Conservation (phyloP, 768 basidiomycete genomes). For the Phaeotremella skinneri region DNA sequence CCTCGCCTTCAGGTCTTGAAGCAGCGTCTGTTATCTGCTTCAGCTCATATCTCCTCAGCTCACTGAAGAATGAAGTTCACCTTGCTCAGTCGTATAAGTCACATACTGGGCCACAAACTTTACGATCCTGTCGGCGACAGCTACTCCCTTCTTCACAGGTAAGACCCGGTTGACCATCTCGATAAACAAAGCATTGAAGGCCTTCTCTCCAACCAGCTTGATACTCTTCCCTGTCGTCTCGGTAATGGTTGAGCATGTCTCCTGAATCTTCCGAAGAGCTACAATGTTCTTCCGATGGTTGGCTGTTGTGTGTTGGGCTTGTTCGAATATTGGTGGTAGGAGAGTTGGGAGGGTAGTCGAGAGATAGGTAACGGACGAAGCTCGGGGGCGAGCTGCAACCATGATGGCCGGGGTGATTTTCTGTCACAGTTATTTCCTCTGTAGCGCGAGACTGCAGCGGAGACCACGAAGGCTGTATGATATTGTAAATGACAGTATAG, state of each 20-base stretch:
- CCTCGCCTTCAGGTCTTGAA: conserved; percentile 55
- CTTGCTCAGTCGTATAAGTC: conserved; percentile 71
- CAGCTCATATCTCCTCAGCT: conserved; percentile 6
- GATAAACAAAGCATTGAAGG: conserved; percentile 68
- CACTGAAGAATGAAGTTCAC: conserved; percentile 54
- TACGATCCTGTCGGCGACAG: conserved; percentile 70
- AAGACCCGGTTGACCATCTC: conserved; percentile 63
- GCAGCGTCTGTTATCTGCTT: conserved; percentile 45
- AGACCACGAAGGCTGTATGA: too few relatives aligned
- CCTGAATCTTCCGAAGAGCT: conserved; percentile 74
- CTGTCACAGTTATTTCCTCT: too few relatives aligned
- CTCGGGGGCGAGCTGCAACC: conserved; percentile 24
- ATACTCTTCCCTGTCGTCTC: conserved; percentile 53
- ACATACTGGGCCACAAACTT: conserved; percentile 81
- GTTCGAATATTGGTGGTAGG: conserved; percentile 71
- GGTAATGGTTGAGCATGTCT: conserved; percentile 58
- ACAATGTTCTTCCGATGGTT: conserved; percentile 90
- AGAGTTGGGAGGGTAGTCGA: conserved; percentile 38
- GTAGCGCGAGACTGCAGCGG: too few relatives aligned
- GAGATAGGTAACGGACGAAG: conserved; percentile 33
- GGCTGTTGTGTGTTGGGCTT: conserved; percentile 68
- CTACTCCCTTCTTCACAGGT: conserved; percentile 73
- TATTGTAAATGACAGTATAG: too few relatives aligned
- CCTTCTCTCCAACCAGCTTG: conserved; percentile 70
- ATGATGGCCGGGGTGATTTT: conserved; percentile 16